Evolutionary conservation across 129 eudicot genomes (phyloP).

Genomic region (Flaveria linearis): DNA sequence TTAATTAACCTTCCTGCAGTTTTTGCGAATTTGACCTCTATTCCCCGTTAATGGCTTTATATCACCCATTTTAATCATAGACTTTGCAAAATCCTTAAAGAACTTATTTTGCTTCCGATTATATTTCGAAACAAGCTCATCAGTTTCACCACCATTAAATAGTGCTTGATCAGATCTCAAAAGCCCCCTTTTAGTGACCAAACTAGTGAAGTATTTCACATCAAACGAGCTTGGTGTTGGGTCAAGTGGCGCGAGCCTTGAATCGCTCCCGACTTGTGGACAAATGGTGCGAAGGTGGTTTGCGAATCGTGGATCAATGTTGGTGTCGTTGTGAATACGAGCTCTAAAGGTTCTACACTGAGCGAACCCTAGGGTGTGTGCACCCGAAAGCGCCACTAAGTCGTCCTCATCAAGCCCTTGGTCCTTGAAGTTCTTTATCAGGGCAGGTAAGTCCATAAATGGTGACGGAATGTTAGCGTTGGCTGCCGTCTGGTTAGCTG

Average conservation of each 20-base stretch:
- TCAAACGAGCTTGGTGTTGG: constrained; percentile 31
- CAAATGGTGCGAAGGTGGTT: constrained; percentile 26
- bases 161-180: constrained; percentile 36
- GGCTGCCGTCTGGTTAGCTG: constrained; percentile 33
- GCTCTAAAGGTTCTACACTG: constrained; percentile 26
- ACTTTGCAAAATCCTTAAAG: constrained; percentile 33
- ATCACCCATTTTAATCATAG: constrained; percentile 46
- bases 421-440: constrained; percentile 34
- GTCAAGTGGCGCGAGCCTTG: constrained; percentile 37
- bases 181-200: constrained; percentile 32
- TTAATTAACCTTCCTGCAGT: constrained; percentile 36
- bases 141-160: constrained; percentile 31
- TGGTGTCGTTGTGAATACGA: constrained; percentile 25
- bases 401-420: constrained; percentile 52
- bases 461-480: constrained; percentile 35
- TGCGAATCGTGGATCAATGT: constrained; percentile 31
- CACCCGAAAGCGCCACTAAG: constrained; percentile 63
- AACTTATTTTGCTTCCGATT: constrained; percentile 1
- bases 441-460: constrained; percentile 29
- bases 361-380: constrained; percentile 35
- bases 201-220: constrained; percentile 28
- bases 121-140: constrained; percentile 26
- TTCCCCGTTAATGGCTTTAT: constrained; percentile 36
- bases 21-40: constrained; percentile 33
- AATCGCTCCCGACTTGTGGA: constrained; percentile 28